A percentile compares a stretch with the other conserved stretches of the same genome.
Conservation (phyloP, 2,329 filamentous ascomycete genomes). For the Stemphylium beticola region DNA sequence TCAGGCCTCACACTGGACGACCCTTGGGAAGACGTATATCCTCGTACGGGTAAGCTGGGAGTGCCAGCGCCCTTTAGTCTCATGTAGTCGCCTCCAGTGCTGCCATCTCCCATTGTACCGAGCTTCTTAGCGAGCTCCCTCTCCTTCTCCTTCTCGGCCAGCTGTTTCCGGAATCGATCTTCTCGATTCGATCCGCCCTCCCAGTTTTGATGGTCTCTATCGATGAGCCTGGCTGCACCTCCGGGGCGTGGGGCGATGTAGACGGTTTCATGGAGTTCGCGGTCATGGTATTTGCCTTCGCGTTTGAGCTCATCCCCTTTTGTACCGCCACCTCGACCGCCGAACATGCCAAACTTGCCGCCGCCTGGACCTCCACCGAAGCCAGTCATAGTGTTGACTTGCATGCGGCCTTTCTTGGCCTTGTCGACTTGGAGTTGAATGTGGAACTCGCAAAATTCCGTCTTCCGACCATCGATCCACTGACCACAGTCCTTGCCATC, state of each 20-base stretch:
- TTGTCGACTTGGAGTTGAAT: constrained; percentile 81
- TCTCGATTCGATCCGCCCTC: constrained; percentile 63
- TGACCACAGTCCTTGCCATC: constrained; percentile 79
- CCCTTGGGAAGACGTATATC: constrained; percentile 24
- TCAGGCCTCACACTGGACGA: constrained; percentile 22
- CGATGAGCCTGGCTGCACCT: constrained; percentile 68
- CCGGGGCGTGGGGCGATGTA: constrained; percentile 51
- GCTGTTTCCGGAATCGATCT: constrained; percentile 68
- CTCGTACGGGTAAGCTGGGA: constrained; percentile 25
- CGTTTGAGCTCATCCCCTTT: constrained; percentile 37
- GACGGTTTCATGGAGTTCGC: constrained; percentile 60
- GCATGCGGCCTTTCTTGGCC: constrained; percentile 71
- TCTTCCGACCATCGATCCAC: constrained; percentile 89
- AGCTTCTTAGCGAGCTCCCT: constrained; percentile 73
- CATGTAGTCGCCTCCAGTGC: constrained; percentile 76
- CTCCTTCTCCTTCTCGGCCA: constrained; percentile 74
- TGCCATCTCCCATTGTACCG: constrained; percentile 64
- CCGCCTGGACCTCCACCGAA: constrained; percentile 45
- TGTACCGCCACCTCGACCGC: constrained; percentile 27
- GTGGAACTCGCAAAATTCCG: constrained; percentile 92
- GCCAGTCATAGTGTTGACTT: constrained; percentile 74
- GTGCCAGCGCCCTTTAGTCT: constrained; percentile 42
- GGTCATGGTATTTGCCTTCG: constrained; percentile 60
- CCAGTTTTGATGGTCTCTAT: constrained; percentile 60
- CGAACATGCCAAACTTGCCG: constrained; percentile 43